phyloP scores from a whole-genome alignment of 176 grass and related monocot genomes.

The Lolium rigidum region DNA sequence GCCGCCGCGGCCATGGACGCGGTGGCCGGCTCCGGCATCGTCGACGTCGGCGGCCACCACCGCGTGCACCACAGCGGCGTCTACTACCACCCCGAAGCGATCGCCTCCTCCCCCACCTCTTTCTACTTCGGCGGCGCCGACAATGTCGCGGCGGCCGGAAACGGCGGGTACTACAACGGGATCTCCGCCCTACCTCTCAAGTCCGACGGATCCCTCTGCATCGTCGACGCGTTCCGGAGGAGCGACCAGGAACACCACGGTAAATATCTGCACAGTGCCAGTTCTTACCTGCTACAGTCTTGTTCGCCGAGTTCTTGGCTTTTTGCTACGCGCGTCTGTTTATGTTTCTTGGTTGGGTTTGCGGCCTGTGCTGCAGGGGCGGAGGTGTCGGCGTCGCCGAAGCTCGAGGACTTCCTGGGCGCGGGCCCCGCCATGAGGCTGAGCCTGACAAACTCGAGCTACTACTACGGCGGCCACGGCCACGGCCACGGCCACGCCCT shows the following conservation, averaged over 20 bases:
- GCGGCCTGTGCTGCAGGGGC: slow-evolving; percentile 50
- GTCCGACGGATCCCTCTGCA: slow-evolving; percentile 88
- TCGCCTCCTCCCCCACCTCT: slow-evolving; percentile 39
- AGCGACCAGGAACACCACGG: slow-evolving; percentile 66
- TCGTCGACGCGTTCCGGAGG: slow-evolving; percentile 70
- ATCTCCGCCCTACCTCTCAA: slow-evolving; percentile 81
- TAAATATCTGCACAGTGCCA: slow-evolving; percentile 34
- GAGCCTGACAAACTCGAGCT: slow-evolving; percentile 68
- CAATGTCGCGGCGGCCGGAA: neutral
- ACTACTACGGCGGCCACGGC: slow-evolving; percentile 61
- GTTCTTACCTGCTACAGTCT: slow-evolving; percentile 51
- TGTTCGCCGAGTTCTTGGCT: slow-evolving; percentile 26
- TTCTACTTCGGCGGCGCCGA: slow-evolving; percentile 47
- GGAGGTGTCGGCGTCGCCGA: slow-evolving; percentile 73
- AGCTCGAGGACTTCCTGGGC: slow-evolving; percentile 97
- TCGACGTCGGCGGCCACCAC: slow-evolving; percentile 13
- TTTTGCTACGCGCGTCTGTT: slow-evolving; percentile 8
- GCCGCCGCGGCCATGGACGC: neutral
- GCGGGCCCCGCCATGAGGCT: slow-evolving; percentile 77
- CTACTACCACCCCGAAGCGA: slow-evolving; percentile 48
- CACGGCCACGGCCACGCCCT: slow-evolving; percentile 29
- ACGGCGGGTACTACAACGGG: slow-evolving; percentile 66
- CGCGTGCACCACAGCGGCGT: slow-evolving; percentile 44
- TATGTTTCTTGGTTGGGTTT: slow-evolving; percentile 37
- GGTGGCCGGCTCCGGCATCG: slow-evolving; percentile 27